phyloP scores from a whole-genome alignment of 2,329 filamentous ascomycete genomes.

The Apiospora malaysiana region DNA sequence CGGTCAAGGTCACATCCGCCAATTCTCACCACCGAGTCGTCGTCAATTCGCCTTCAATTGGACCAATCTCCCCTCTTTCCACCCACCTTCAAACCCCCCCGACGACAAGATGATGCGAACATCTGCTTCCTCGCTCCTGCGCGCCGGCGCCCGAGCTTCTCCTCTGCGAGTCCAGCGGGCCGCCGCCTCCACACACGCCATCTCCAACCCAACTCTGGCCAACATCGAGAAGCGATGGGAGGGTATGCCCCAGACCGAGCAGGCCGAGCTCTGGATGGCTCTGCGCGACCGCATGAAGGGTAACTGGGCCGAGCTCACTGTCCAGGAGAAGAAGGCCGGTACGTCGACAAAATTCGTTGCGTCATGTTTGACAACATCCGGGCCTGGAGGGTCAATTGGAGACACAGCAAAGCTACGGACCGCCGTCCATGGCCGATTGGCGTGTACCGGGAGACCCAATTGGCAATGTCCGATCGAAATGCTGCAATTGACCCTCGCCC shows the following conservation, averaged over 20 bases:
- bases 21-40: background rate
- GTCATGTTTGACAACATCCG: conserved; percentile 1
- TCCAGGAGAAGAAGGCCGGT: conserved; percentile 99
- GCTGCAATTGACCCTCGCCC: background rate
- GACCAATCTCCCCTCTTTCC: conserved; percentile 35
- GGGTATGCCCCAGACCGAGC: conserved; percentile 95
- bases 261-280: conserved; percentile 99
- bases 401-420: background rate
- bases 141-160: conserved; percentile 49
- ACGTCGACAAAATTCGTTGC: conserved; percentile 53
- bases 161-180: conserved; percentile 51
- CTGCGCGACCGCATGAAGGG: conserved; percentile 98
- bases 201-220: conserved; percentile 96
- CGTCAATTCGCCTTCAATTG: conserved; percentile 30
- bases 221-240: conserved; percentile 99
- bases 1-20: background rate
- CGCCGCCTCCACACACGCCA: conserved; percentile 80
- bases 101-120: conserved; percentile 59
- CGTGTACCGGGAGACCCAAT: conserved; percentile 1
- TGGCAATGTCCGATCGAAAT: conserved; percentile 11
- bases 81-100: conserved; percentile 25
- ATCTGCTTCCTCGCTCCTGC: conserved; percentile 58
- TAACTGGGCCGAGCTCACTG: conserved; percentile 92
- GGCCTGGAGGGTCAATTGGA: background rate
- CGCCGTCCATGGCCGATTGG: background rate